Percentiles rank a stretch among this genome's conserved stretches.
Conservation (phyloP, 2,329 filamentous ascomycete species). For the Paracamarosporium sp. region DNA sequence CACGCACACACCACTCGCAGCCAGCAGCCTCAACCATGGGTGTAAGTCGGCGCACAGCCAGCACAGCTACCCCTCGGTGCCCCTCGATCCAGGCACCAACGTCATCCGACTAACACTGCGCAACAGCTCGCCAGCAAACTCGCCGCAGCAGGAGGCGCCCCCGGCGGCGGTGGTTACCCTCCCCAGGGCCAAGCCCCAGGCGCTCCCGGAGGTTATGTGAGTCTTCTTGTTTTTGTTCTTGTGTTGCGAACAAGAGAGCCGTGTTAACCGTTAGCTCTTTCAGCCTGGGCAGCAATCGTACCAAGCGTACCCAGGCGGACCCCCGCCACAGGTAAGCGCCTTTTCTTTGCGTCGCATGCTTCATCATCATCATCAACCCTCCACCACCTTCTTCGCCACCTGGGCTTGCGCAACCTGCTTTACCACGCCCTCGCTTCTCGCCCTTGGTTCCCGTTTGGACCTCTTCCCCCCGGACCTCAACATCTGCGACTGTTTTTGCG, state of each 20-base stretch:
- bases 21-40: background rate
- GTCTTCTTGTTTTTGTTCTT: background rate
- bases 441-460: background rate
- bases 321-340: slow-evolving; percentile 6
- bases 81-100: slow-evolving; percentile 3
- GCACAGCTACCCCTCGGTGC: slow-evolving; percentile 1
- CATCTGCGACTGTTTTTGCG: background rate
- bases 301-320: slow-evolving; percentile 5
- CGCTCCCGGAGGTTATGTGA: slow-evolving; percentile 3
- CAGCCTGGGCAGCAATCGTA: slow-evolving; percentile 9
- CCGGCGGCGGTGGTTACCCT: background rate
- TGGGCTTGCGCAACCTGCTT: background rate
- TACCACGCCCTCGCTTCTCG: background rate
- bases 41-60: slow-evolving; percentile 1
- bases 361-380: background rate
- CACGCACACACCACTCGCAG: background rate
- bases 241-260: slow-evolving; percentile 2
- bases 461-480: background rate
- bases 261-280: slow-evolving; percentile 4
- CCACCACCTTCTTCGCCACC: background rate
- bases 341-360: background rate
- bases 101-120: slow-evolving; percentile 6
- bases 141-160: slow-evolving; percentile 3
- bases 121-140: slow-evolving; percentile 7
- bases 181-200: slow-evolving; percentile 2